Evolutionary conservation across 257 asterid genomes (phyloP).

Genomic region (Jasminum sambac): DNA sequence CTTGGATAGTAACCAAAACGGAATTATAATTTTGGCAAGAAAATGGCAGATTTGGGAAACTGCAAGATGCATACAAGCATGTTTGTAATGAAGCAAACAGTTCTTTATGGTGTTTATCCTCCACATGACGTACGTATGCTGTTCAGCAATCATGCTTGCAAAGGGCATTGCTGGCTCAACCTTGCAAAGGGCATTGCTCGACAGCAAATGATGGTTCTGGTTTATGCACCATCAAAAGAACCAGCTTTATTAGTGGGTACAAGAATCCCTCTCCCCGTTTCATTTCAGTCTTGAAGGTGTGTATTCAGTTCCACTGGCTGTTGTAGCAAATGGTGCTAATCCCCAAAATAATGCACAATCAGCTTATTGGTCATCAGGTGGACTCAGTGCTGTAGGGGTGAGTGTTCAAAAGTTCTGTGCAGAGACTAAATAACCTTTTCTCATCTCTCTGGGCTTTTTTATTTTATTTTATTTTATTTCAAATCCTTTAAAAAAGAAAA

Average conservation of each 20-base stretch:
- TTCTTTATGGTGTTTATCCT: constrained; percentile 66
- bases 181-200: constrained; percentile 59
- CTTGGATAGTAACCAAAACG: constrained; percentile 52
- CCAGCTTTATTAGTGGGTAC: constrained; percentile 54
- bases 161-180: constrained; percentile 44
- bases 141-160: constrained; percentile 57
- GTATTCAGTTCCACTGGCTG: constrained; percentile 67
- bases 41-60: constrained; percentile 56
- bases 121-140: constrained; percentile 46
- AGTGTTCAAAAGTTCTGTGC: constrained; percentile 37
- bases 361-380: constrained; percentile 23
- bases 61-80: constrained; percentile 58
- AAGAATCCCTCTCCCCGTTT: constrained; percentile 42
- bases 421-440: too few species aligned
- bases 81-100: constrained; percentile 46
- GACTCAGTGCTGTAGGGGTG: constrained; percentile 19
- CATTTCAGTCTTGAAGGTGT: constrained; percentile 54
- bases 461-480: too few species aligned
- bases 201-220: constrained; percentile 67
- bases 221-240: constrained; percentile 49
- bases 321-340: constrained; percentile 37
- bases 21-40: constrained; percentile 53
- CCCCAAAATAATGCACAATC: constrained; percentile 21
- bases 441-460: too few species aligned
- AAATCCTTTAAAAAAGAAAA: too few species aligned